Evolutionary conservation across 108 stramenopile genomes (phyloP), one percentile per base, ranked within the genome.

Genomic region (Cyclostephanos tholiformis): DNA sequence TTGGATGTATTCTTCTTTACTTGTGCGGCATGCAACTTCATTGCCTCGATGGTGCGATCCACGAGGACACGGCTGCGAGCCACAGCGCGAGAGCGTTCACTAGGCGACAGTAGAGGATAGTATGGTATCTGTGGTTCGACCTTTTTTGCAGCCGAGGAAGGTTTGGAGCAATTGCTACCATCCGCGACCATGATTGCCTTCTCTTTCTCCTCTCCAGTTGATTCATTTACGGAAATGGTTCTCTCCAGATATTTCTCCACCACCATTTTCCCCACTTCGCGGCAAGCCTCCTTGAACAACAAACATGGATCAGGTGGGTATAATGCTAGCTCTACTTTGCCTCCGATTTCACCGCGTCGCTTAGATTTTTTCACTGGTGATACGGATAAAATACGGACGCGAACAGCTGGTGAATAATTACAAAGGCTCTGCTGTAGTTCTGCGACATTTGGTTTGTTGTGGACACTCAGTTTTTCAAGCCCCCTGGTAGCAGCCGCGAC

Each of bases 301-400:
- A 80, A 29, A 51, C 72, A 80, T 4, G 79, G 79, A 74, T 80
- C 79, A 25, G 80, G 80, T 6, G 80, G 80, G 46, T 72, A 73
- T 35, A 82, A 38, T 20, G 58, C 76, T 46, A 82, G 62, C 39
- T 65, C 35, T 0, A 77, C 76, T 30, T 35, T 76, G 25, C 69
- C 80, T 16, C 71, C 63, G 38, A 82, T 72, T 26, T 77, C 76
- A 51, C 80, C 80, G 14, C 81, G 60, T n/a, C 81, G 76, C 38
- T 78, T 77, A 12, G 76, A 74, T 39, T 73, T 73, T 69, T 78
- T 82, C 16, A 74, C 72, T 11, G 81, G 76, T 12, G 81, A 74
- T 4, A 74, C 76, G 13, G 81, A 78, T 51, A 82, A 30, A 36
- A 82, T 77, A 19, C 80, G 80, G 36, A 82, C 69, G 26, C 71